Base-by-base conservation (phyloP, 306 rosid species). In the Castanopsis chinensis region DNA sequence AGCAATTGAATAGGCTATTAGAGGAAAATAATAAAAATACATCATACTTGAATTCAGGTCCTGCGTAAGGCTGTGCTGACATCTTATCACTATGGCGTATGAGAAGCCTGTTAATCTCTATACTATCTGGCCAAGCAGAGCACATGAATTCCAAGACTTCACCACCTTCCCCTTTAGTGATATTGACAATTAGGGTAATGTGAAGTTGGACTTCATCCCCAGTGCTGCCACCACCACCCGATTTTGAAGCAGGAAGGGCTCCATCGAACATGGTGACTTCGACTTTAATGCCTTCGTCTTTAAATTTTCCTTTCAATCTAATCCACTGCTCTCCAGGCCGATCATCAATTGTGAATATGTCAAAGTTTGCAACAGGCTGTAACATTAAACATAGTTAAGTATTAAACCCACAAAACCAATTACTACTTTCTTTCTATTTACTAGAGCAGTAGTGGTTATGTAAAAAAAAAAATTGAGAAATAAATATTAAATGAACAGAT, bases 201-300 rank as follows among this genome's bases (percentile, higher is more conserved):
- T 89, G 93, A 82, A 89, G 92, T 75, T 87, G 80, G 85, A 85
- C 73, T 49, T 91, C 92, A 64, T 86, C 83, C 43, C 80, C 88
- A 63, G 33, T 68, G 63, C 70, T 81, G 23, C 35, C 82, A 56
- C 51, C 80, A 25, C 80, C 88, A 41, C 79, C 81, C 6, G 79
- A 11, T 52, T 80, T 86, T 8, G 90, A 76, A 78, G 82, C 76
- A 68, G 91, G 89, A 80, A 73, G 84, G 65, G 86, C 79, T 69
- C 87, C 95, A 81, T 89, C 93, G 33, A 91, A 89, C 94, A 90
- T 85, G 82, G 97, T 90, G 76, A 58, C 97, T 88, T 95, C 99
- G 54, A 92, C 80, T 85, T 86, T 89, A 25, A 95, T 85, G 45
- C 89, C 85, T 86, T 95, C 98, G 9, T 79, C 85, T 10, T 82